Base-by-base conservation (phyloP, 805 yeast species). In the Wickerhamomyces queroliae region DNA sequence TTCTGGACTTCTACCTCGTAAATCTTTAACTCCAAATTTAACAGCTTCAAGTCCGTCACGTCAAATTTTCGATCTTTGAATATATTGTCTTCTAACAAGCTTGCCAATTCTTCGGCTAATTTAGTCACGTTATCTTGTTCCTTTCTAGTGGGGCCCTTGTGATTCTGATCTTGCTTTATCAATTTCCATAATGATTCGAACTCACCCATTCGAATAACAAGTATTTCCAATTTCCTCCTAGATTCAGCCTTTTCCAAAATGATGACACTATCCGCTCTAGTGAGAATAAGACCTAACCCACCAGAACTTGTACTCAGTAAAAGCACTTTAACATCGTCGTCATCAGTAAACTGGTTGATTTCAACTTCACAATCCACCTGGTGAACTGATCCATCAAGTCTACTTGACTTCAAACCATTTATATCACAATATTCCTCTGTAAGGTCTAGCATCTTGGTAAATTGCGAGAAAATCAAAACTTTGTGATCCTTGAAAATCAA, bases 261-360 rank as follows among this genome's bases (percentile, higher is more conserved):
- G 4, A 91, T 76, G 1, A 93, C 98, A 2, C 95, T 81, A 47
- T 93, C 97, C 0, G 98, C 96, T 0, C 83, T 78, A 0, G 82
- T 76, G 40, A 91, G 66, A 54, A 91, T 91, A 32, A 91, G 77
- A 5, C 99, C 99, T 24, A 91, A 70, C 0, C 98, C 98, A 9
- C 97, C 99, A 1, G 98, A 90, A 45, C 98, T 70, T 0, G 99
- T 93, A 12, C 95, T 83, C 12, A 93, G 67, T 37, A 93, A 59
- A 47, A 91, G 93, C 1, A 89, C 69, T 21, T 66, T 61, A 12
- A 52, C 58, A 12, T 58, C 58, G 2, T 55, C 58, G 20, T 54
- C 56, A 19, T 63, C 52, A 24, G 57, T 55, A 37, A 63, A 93
- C 4, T 55, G 55, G 2, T 67, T 63, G 30, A 91, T 84, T 48